Percentiles rank a stretch among this genome's conserved stretches.
Conservation (phyloP, 805 yeast genomes). For the Saccharomycopsis malanga region DNA sequence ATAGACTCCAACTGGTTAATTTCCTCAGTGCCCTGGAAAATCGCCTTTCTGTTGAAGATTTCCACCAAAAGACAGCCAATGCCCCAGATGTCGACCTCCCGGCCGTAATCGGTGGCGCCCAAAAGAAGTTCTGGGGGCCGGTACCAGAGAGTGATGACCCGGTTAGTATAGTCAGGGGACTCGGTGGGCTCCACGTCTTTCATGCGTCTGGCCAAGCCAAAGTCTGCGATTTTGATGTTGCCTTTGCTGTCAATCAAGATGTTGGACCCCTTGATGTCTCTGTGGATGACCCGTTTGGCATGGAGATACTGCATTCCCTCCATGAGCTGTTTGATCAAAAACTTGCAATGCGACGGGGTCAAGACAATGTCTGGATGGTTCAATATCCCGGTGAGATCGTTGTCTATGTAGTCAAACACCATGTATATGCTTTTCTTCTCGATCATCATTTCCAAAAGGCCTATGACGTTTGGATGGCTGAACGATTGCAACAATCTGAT, state of each 20-base stretch:
- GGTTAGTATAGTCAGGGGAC: conserved; percentile 79
- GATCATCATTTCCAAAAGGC: conserved; percentile 84
- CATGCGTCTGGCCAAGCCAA: conserved; percentile 76
- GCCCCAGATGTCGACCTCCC: conserved; percentile 96
- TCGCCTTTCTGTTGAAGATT: conserved; percentile 63
- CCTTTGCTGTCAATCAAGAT: conserved; percentile 60
- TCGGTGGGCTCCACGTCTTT: conserved; percentile 44
- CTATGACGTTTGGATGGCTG: conserved; percentile 75
- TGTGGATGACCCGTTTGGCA: conserved; percentile 58
- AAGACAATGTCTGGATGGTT: conserved; percentile 65
- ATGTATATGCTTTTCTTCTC: conserved; percentile 66
- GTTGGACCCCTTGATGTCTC: conserved; percentile 81
- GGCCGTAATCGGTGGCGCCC: conserved; percentile 85
- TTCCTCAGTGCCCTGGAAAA: conserved; percentile 87
- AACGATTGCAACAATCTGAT: conserved; percentile 77
- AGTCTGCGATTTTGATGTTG: conserved; percentile 65
- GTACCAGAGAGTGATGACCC: conserved; percentile 96
- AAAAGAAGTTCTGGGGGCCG: conserved; percentile 90
- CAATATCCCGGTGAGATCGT: conserved; percentile 83
- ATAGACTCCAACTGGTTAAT: conserved; percentile 74
- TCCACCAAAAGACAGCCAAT: conserved; percentile 88
- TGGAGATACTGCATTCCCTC: conserved; percentile 68
- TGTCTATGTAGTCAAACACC: conserved; percentile 91
- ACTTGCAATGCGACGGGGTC: conserved; percentile 58
- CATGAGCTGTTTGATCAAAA: conserved; percentile 55